Percentiles rank a stretch among this genome's conserved stretches.
Evolutionary conservation across 228 moss, liverwort and hornwort species (phyloP).

Genomic region (Sphagnum fallax): DNA sequence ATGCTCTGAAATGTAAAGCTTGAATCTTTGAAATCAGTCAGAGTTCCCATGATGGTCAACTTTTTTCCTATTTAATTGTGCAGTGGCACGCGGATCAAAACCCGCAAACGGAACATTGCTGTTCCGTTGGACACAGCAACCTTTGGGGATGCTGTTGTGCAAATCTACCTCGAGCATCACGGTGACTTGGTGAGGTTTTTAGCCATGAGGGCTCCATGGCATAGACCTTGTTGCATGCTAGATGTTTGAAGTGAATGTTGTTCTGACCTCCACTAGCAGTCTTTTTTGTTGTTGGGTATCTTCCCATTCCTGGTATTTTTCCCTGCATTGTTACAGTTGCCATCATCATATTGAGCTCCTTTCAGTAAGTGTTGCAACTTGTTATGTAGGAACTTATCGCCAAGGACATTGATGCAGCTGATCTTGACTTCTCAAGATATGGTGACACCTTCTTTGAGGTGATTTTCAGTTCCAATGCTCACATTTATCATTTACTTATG

Average conservation of each 20-base stretch:
- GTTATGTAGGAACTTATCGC: conserved; percentile 76
- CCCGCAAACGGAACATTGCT: conserved; percentile 99
- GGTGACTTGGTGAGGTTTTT: conserved; percentile 77
- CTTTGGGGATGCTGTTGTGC: conserved; percentile 94
- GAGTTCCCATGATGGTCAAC: not conserved
- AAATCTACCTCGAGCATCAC: conserved; percentile 74
- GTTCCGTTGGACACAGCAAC: conserved; percentile 99
- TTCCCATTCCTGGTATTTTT: not conserved
- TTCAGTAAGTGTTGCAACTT: not conserved
- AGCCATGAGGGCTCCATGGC: no score
- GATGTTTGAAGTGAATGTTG: no score
- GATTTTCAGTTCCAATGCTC: no score
- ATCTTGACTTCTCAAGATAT: conserved; percentile 99
- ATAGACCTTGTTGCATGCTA: no score
- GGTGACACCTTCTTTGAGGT: conserved; percentile 99
- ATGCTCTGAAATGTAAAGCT: no score
- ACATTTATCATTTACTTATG: no score
- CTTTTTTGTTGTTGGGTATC: no score
- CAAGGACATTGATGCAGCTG: conserved; percentile 88
- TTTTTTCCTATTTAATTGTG: not conserved
- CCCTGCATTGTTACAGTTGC: no score
- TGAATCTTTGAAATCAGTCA: no score
- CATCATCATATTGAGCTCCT: no score
- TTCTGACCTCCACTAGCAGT: no score
- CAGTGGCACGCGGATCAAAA: conserved; percentile 99